These are phyloP conservation scores for Aureobasidium sp. DNA, from an alignment of 2,329 filamentous ascomycete genomes.

Conservation along the genomic window DNA sequence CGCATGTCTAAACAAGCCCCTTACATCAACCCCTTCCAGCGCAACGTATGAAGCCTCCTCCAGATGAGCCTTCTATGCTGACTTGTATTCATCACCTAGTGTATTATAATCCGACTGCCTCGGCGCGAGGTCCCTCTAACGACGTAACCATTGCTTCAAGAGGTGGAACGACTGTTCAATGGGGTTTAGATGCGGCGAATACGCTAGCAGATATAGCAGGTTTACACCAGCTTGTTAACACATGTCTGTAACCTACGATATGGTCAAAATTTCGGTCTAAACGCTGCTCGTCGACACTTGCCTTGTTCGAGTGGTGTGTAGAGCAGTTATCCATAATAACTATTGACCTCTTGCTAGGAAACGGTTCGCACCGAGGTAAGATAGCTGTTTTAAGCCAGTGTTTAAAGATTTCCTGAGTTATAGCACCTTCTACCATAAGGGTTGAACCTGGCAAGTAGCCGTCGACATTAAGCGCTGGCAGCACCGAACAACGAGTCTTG, in stretches of 20 bases:
- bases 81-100: background rate
- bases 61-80: background rate
- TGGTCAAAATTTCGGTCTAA: background rate
- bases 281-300: background rate
- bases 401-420: background rate
- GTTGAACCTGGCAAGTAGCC: too few relatives aligned
- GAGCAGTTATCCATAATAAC: too few relatives aligned
- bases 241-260: background rate
- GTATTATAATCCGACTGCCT: too few relatives aligned
- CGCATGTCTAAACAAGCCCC: background rate
- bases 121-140: too few relatives aligned
- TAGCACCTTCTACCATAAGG: background rate
- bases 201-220: background rate
- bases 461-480: constrained; percentile 1
- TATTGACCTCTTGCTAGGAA: too few relatives aligned
- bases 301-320: too few relatives aligned
- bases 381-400: background rate
- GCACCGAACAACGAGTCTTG: background rate
- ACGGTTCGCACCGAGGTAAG: background rate
- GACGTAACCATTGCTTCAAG: background rate
- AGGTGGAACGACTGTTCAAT: background rate
- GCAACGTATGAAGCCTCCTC: background rate
- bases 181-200: background rate
- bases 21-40: background rate
- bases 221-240: background rate